These are phyloP conservation scores for Saccharum hybrid DNA, from an alignment of 202 grass and related monocot species.

Conservation along the genomic window DNA sequence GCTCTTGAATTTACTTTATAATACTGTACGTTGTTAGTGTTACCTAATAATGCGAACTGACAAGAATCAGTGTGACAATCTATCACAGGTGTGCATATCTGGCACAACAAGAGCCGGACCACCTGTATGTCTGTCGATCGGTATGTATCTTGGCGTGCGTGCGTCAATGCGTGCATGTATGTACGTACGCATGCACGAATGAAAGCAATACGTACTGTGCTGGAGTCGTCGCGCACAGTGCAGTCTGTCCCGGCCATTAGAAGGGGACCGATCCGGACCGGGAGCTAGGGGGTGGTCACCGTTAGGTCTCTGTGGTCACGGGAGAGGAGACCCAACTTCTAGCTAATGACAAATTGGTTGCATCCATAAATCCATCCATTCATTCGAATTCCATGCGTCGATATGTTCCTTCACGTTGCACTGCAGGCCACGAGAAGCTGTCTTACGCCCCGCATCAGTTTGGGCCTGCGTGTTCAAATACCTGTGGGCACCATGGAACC, in stretches of 20 bases:
- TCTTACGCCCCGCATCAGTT: background rate
- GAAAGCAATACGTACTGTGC: conserved; percentile 32
- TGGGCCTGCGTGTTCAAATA: background rate
- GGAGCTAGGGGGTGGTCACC: background rate
- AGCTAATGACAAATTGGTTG: conserved; percentile 23
- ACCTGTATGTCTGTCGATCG: background rate
- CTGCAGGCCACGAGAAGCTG: too few species aligned
- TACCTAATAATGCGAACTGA: background rate
- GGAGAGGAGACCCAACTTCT: background rate
- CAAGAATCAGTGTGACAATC: conserved; percentile 1
- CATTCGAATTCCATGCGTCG: background rate
- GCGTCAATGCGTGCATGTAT: background rate
- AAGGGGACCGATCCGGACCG: conserved; percentile 25
- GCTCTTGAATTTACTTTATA: background rate
- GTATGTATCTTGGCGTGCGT: background rate
- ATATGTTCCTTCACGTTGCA: background rate
- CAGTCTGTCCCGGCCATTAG: background rate
- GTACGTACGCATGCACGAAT: background rate
- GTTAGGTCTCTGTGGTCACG: conserved; percentile 51
- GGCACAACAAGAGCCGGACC: background rate
- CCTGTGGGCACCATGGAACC: background rate
- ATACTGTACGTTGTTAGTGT: background rate
- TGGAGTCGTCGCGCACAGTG: conserved; percentile 36
- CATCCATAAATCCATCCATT: background rate
- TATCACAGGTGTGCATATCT: background rate